Evolutionary conservation across 2,329 filamentous ascomycete species (phyloP), one percentile per base, ranked within the genome.

Genomic region (Anisogramma anomala): DNA sequence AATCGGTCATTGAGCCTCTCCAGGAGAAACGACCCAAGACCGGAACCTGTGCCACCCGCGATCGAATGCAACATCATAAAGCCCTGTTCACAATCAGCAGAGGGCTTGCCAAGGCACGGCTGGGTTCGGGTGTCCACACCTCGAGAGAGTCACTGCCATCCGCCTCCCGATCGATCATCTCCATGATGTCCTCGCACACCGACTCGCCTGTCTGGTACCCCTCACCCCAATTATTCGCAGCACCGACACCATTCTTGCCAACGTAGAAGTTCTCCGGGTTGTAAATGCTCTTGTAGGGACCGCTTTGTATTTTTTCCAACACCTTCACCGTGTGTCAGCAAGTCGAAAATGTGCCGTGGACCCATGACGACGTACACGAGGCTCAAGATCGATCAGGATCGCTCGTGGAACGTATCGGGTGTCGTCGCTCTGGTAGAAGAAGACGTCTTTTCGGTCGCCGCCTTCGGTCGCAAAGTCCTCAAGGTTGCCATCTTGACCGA

Each of bases 31-130:
- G 87, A 94, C 18, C 91, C 91, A 33, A 98, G 65, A n/a, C 91
- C 91, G 17, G 88, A 95, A 7, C 91, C 91, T 14, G 91, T 98
- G 43, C 91, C 91, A 48, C 91, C 91, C 32, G 91, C 93, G 56
- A 98, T 98, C 3, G 91, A 96, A 61, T 98, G 91, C 49, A 98
- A 72, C 62, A 98, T 78, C 91, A 98, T 98, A 67, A 98, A 98
- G 28, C 91, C 91, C 76, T 84, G 43, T 35, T 15, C 19, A 32
- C 6, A 19, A 46, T 62, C 36, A 60, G 54, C 28, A 31, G 2
- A 32, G 11, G 14, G 3, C 10, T 15, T 5, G 8, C 18, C 9
- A n/a, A 9, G 10, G 2, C 15, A 13, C 5, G 3, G n/a, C 2
- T 20, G 13, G 2, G 4, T 10, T 7, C 6, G 6, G 17, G 10